These are phyloP conservation scores for Skeletonema grethae DNA, from an alignment of 108 stramenopile species.

Conservation along the genomic window DNA sequence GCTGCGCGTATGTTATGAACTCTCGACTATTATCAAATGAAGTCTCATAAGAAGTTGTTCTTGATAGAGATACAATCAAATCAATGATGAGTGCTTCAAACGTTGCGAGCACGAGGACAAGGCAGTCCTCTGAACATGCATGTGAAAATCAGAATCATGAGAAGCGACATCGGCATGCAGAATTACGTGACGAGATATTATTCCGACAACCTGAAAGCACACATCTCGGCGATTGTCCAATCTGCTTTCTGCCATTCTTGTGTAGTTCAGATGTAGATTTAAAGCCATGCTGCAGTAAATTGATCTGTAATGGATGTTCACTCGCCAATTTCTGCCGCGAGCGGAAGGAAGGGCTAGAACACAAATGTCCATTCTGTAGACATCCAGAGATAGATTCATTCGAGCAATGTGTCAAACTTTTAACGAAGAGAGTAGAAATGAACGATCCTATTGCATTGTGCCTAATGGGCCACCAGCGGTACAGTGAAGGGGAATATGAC, in stretches of 20 bases:
- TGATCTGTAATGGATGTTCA: not conserved
- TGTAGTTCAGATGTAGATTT: not conserved
- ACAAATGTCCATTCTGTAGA: not conserved
- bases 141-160: too few relatives aligned
- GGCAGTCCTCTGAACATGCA: not conserved
- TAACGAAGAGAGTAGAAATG: not conserved
- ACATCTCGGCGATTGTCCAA: not conserved
- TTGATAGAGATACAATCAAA: too few relatives aligned
- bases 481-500: not conserved
- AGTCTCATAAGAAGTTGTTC: too few relatives aligned
- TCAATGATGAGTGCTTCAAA: too few relatives aligned
- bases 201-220: conserved; percentile 1
- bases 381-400: not conserved
- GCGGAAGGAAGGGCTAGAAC: not conserved
- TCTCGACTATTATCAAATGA: too few relatives aligned
- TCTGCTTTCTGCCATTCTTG: not conserved
- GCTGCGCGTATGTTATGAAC: too few relatives aligned
- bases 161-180: too few relatives aligned
- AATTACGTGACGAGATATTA: not conserved
- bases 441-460: not conserved
- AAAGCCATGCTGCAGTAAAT: not conserved
- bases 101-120: too few relatives aligned
- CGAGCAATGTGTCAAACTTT: not conserved
- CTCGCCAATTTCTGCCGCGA: not conserved
- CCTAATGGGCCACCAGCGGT: not conserved